These are phyloP conservation scores for Kwoniella shivajii DNA, from an alignment of 1,284 basidiomycete genomes.

Conservation along the genomic window DNA sequence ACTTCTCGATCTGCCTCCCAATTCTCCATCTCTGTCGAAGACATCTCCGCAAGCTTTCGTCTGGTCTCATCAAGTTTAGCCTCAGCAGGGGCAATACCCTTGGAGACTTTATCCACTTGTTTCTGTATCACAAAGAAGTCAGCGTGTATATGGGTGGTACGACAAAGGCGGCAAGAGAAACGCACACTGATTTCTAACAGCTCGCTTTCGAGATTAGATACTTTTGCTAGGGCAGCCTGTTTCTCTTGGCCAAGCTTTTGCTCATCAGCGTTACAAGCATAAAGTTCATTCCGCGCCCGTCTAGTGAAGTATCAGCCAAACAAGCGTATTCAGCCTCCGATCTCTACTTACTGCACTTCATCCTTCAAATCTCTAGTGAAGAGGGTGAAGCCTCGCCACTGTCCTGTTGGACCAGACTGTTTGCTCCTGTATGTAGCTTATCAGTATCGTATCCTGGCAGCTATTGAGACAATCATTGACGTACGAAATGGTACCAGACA, in stretches of 20 bases:
- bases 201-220: conserved; percentile 3
- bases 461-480: neutral
- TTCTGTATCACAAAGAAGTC: conserved; percentile 3
- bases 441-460: neutral
- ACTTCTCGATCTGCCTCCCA: conserved; percentile 18
- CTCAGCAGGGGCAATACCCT: conserved; percentile 6
- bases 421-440: conserved; percentile 7
- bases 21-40: conserved; percentile 19
- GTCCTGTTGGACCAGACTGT: conserved; percentile 21
- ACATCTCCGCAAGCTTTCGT: conserved; percentile 12
- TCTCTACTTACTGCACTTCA: conserved; percentile 40
- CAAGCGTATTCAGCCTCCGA: too few species aligned
- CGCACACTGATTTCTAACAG: conserved; percentile 5
- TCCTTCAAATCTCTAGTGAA: conserved; percentile 33
- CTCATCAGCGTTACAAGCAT: neutral
- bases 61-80: conserved; percentile 11
- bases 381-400: conserved; percentile 25
- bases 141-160: too few species aligned
- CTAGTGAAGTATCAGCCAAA: neutral
- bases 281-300: neutral
- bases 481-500: conserved; percentile 17
- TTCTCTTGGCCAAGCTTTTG: neutral
- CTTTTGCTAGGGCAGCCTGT: conserved; percentile 1
- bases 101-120: conserved; percentile 1
- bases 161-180: too few species aligned